These are phyloP conservation scores for Paramecium sonneborni DNA, from an alignment of 73 alveolate genomes.

Conservation along the genomic window DNA sequence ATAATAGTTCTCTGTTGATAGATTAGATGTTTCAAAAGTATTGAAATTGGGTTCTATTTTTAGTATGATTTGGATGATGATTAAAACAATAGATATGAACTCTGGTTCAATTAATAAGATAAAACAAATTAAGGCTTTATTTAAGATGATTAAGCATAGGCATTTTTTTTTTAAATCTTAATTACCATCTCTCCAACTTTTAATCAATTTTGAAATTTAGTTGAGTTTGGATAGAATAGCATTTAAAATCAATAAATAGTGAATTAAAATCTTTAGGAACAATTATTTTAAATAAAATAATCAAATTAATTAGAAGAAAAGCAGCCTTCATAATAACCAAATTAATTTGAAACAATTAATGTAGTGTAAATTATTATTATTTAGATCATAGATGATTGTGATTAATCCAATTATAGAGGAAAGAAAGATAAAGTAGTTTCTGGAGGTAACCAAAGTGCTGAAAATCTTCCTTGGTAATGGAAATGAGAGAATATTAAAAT, in stretches of 20 bases:
- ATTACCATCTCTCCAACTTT: neutral
- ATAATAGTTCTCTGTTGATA: neutral
- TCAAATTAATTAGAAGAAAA: neutral
- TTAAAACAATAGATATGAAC: neutral
- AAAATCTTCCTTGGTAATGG: neutral
- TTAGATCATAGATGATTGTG: neutral
- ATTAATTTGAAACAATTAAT: neutral
- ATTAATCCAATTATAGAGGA: neutral
- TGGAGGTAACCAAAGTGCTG: neutral
- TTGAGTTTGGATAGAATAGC: neutral
- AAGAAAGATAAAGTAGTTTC: neutral
- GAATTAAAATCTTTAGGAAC: neutral
- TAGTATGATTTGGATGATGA: neutral
- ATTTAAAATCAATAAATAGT: neutral
- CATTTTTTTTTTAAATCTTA: neutral
- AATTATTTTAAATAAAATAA: neutral
- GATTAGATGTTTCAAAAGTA: neutral
- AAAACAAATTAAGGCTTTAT: neutral
- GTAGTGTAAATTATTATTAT: neutral
- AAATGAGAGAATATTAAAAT: neutral
- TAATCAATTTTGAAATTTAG: neutral
- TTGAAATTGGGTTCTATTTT: neutral
- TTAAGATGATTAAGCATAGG: neutral
- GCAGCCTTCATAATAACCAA: neutral
- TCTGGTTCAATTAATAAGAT: neutral